Evolutionary conservation across 2,329 filamentous ascomycete species (phyloP).

Genomic region (Penicillium corylophilum): DNA sequence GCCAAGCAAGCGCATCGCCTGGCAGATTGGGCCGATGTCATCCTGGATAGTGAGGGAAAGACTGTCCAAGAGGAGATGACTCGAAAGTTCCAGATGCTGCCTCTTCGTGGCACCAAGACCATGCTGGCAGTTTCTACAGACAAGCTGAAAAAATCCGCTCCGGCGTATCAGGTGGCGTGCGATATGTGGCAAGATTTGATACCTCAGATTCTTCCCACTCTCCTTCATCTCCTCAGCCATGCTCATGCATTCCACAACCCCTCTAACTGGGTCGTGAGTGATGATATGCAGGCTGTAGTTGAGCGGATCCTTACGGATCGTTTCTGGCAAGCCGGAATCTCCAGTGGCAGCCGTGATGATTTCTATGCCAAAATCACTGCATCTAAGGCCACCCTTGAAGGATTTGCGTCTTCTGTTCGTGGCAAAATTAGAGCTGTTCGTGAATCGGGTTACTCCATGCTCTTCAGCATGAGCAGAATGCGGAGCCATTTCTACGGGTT

Average conservation of each 20-base stretch:
- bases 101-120: slow-evolving; percentile 83
- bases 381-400: slow-evolving; percentile 86
- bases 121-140: slow-evolving; percentile 92
- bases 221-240: slow-evolving; percentile 82
- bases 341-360: slow-evolving; percentile 90
- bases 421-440: slow-evolving; percentile 85
- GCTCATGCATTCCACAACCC: slow-evolving; percentile 90
- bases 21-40: slow-evolving; percentile 76
- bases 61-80: slow-evolving; percentile 76
- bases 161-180: slow-evolving; percentile 72
- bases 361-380: slow-evolving; percentile 91
- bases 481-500: slow-evolving; percentile 91
- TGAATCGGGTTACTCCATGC: slow-evolving; percentile 89
- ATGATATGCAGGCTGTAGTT: slow-evolving; percentile 74
- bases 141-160: slow-evolving; percentile 71
- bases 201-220: slow-evolving; percentile 75
- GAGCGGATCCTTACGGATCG: slow-evolving; percentile 84
- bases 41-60: slow-evolving; percentile 76
- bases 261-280: slow-evolving; percentile 76
- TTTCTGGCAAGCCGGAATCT: slow-evolving; percentile 98
- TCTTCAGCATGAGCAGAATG: slow-evolving; percentile 88
- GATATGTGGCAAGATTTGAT: slow-evolving; percentile 83
- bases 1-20: slow-evolving; percentile 71
- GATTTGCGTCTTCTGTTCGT: slow-evolving; percentile 88
- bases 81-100: slow-evolving; percentile 71